These are phyloP conservation scores for Fomitopsis pulvina DNA, from an alignment of 768 basidiomycete genomes.

Conservation along the genomic window DNA sequence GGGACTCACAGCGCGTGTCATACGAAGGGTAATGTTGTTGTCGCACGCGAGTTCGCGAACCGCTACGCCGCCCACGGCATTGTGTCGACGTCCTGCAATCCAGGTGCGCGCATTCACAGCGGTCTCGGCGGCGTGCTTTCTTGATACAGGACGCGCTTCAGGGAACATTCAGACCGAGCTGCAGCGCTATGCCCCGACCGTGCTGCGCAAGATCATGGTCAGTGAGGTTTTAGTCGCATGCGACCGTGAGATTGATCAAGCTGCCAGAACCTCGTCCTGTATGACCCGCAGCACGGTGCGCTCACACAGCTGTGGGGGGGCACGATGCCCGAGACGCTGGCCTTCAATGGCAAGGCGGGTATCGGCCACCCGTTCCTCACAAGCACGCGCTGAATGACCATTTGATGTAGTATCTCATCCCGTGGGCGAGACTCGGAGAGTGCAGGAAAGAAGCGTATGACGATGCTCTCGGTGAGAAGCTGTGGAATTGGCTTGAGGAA, in stretches of 20 bases:
- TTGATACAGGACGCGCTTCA: neutral
- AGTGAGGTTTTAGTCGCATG: neutral
- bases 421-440: constrained; percentile 19
- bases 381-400: neutral
- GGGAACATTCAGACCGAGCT: constrained; percentile 16
- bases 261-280: constrained; percentile 14
- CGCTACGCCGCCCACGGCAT: constrained; percentile 39
- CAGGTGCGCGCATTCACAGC: constrained; percentile 29
- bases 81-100: constrained; percentile 38
- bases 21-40: constrained; percentile 37
- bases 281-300: constrained; percentile 23
- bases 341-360: constrained; percentile 29
- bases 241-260: neutral
- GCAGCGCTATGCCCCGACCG: neutral
- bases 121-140: neutral
- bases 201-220: constrained; percentile 8
- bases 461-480: constrained; percentile 10
- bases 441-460: constrained; percentile 17
- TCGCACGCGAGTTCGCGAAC: constrained; percentile 39
- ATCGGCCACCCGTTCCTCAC: neutral
- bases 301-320: constrained; percentile 25
- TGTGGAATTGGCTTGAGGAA: constrained; percentile 21
- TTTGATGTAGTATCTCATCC: constrained; percentile 15
- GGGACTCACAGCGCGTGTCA: neutral
- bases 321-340: constrained; percentile 29